These are phyloP conservation scores for Trifolium repens DNA, from an alignment of 306 rosid genomes.

Conservation along the genomic window DNA sequence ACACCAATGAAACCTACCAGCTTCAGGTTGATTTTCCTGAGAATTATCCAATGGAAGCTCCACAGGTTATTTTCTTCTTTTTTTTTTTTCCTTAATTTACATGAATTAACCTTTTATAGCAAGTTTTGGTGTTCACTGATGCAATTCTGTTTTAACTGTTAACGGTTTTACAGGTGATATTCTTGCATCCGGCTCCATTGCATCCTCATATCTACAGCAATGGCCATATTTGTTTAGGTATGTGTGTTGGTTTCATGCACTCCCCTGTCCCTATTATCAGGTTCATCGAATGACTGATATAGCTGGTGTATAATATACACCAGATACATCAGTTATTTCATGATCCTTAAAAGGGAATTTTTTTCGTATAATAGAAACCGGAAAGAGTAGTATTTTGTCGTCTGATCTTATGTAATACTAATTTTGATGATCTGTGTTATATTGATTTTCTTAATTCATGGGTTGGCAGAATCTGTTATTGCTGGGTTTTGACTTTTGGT, in stretches of 20 bases:
- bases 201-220: constrained; percentile 99
- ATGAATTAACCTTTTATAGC: neutral
- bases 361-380: no score
- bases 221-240: constrained; percentile 98
- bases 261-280: no score
- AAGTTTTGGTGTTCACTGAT: neutral
- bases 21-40: constrained; percentile 99
- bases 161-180: constrained; percentile 75
- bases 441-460: neutral
- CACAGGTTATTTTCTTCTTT: constrained; percentile 64
- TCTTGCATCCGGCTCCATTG: constrained; percentile 94
- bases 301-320: no score
- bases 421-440: neutral
- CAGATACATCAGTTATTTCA: no score
- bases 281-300: no score
- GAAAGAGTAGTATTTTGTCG: no score
- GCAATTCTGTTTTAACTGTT: constrained; percentile 30
- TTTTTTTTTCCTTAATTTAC: neutral
- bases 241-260: constrained; percentile 1
- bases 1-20: constrained; percentile 87
- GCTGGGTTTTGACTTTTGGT: constrained; percentile 14
- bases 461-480: constrained; percentile 7
- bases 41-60: constrained; percentile 99
- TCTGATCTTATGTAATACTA: no score
- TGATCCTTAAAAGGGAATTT: no score